These are phyloP conservation scores for Betula pendula DNA, from an alignment of 306 rosid genomes.

Conservation along the genomic window DNA sequence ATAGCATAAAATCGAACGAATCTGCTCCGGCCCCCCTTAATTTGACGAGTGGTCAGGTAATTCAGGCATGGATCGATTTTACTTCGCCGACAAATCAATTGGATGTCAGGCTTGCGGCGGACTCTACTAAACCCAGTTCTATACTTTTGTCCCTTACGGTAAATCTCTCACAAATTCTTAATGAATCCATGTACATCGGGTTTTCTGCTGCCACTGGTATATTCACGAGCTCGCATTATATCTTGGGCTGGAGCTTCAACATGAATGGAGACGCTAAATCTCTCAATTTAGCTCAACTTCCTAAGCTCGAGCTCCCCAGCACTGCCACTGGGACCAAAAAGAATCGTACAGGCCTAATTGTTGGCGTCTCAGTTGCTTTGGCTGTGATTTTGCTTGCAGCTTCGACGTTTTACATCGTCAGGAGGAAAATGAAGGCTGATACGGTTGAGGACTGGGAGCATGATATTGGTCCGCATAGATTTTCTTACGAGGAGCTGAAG, in stretches of 20 bases:
- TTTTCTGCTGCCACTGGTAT: constrained; percentile 35
- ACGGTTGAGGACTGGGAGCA: constrained; percentile 59
- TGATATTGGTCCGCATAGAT: constrained; percentile 62
- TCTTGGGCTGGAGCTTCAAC: constrained; percentile 37
- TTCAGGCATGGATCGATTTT: constrained; percentile 38
- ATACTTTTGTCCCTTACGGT: constrained; percentile 21
- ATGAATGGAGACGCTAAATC: constrained; percentile 27
- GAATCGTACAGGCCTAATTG: not conserved
- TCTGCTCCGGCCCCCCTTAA: constrained; percentile 22
- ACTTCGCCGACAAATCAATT: constrained; percentile 9
- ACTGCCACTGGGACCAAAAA: not conserved
- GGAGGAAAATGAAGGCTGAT: constrained; percentile 37
- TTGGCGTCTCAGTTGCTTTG: constrained; percentile 20
- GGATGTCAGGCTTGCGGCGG: constrained; percentile 18
- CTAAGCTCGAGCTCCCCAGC: constrained; percentile 1
- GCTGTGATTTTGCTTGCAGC: not conserved
- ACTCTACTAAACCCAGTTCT: constrained; percentile 24
- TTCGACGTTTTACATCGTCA: constrained; percentile 20
- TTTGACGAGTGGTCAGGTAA: constrained; percentile 17
- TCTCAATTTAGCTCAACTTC: constrained; percentile 22
- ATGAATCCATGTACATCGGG: constrained; percentile 35
- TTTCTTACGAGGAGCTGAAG: constrained; percentile 47
- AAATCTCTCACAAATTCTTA: constrained; percentile 27
- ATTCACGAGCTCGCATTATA: constrained; percentile 30
- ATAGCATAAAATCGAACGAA: constrained; percentile 25